Conservation (phyloP, 139 green algal genomes). For the Chlamydomonas incerta region DNA sequence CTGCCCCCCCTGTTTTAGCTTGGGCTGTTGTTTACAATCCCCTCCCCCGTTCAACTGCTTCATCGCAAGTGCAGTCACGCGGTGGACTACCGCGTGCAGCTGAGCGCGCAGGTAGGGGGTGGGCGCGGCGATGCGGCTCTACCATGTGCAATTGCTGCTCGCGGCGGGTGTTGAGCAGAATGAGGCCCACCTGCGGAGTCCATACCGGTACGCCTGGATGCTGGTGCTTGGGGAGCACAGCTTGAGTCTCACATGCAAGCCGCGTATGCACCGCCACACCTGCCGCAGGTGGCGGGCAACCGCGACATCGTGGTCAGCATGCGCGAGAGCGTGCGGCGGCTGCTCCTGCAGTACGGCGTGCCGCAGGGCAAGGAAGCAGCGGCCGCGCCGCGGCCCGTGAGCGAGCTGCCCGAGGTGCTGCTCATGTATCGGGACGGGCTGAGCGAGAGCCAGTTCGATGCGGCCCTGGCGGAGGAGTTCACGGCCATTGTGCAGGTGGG, state of each 20-base stretch:
- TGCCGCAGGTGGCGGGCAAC: slow-evolving; percentile 33
- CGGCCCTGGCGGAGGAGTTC: slow-evolving; percentile 65
- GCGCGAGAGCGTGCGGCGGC: slow-evolving; percentile 66
- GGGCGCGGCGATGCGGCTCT: too few species aligned
- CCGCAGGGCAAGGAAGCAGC: not conserved
- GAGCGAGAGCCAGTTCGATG: slow-evolving; percentile 84
- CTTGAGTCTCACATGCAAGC: too few species aligned
- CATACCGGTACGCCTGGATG: too few species aligned
- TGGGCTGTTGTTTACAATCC: too few species aligned
- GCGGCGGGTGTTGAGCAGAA: too few species aligned
- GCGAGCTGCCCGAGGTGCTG: slow-evolving; percentile 51
- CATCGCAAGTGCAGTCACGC: slow-evolving; percentile 53
- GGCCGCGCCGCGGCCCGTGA: not conserved
- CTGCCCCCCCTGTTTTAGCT: too few species aligned
- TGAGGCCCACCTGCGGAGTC: too few species aligned
- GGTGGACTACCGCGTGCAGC: slow-evolving; percentile 40
- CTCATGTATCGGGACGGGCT: slow-evolving; percentile 78
- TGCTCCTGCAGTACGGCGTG: slow-evolving; percentile 40
- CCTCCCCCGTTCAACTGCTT: too few species aligned
- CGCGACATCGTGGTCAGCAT: slow-evolving; percentile 63
- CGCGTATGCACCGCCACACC: too few species aligned
- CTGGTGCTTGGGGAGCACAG: too few species aligned
- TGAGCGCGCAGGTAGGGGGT: not conserved
- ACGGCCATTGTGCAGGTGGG: slow-evolving; percentile 53
- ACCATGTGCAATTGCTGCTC: too few species aligned